Conservation (phyloP, 2,329 filamentous ascomycete genomes). For the Xylaria sp. region DNA sequence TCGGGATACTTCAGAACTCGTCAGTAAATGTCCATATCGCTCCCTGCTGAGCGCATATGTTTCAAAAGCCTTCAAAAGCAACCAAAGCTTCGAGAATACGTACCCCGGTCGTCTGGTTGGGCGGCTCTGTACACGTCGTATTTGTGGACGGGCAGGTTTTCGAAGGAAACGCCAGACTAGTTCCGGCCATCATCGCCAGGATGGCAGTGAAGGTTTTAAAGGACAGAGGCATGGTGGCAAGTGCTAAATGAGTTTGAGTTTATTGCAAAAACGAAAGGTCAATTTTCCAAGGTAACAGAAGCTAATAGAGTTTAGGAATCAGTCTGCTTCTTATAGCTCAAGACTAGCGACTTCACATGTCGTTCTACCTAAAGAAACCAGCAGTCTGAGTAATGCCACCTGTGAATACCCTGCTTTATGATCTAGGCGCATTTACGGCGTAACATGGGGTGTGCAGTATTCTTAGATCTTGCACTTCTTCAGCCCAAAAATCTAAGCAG, state of each 20-base stretch:
- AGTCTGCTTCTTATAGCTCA: slow-evolving; percentile 25
- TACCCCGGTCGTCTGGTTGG: slow-evolving; percentile 32
- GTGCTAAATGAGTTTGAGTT: neutral
- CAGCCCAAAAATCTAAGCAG: neutral
- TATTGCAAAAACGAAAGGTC: neutral
- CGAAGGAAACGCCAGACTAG: slow-evolving; percentile 15
- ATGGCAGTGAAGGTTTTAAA: slow-evolving; percentile 11
- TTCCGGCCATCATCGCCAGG: slow-evolving; percentile 24
- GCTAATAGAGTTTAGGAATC: neutral
- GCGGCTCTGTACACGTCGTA: slow-evolving; percentile 29
- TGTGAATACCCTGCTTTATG: neutral
- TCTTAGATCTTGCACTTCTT: slow-evolving; percentile 12
- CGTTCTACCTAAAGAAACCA: neutral
- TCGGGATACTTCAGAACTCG: slow-evolving; percentile 40
- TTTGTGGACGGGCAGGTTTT: slow-evolving; percentile 7
- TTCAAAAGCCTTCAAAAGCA: neutral
- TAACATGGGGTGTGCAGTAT: neutral
- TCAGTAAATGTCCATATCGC: slow-evolving; percentile 9
- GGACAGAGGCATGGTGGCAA: slow-evolving; percentile 7
- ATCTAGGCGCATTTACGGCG: neutral
- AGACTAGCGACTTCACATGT: neutral
- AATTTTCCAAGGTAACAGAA: neutral
- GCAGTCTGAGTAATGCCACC: neutral
- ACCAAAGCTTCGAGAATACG: neutral
- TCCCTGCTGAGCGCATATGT: neutral